These are phyloP conservation scores for Durio zibethinus DNA, from an alignment of 345 rosid species.

Conservation along the genomic window DNA sequence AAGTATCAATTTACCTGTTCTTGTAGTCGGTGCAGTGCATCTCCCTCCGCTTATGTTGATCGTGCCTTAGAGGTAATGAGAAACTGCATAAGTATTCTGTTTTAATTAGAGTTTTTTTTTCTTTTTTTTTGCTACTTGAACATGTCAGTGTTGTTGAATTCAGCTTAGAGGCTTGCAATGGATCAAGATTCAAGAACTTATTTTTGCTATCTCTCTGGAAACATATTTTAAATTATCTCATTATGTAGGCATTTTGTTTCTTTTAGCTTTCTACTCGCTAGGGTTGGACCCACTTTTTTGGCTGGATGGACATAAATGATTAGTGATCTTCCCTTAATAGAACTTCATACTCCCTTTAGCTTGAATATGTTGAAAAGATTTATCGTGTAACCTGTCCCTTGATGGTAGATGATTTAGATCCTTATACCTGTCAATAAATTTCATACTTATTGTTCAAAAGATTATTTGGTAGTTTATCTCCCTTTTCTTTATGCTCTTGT, in stretches of 20 bases:
- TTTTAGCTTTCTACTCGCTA: neutral
- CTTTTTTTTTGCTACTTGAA: neutral
- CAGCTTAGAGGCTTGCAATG: neutral
- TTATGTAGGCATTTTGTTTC: neutral
- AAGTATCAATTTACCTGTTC: conserved; percentile 65
- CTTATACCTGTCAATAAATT: neutral
- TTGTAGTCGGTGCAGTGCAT: conserved; percentile 57
- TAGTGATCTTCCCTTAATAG: neutral
- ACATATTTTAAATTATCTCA: neutral
- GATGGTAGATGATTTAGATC: neutral
- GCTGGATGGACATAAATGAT: neutral
- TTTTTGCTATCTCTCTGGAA: neutral
- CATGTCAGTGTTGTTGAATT: neutral
- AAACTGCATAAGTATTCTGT: neutral
- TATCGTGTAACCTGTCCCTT: neutral
- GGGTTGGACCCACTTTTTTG: neutral
- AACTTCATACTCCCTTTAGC: neutral
- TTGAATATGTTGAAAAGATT: neutral
- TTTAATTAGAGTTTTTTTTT: neutral
- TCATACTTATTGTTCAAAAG: neutral
- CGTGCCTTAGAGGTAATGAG: conserved; percentile 51
- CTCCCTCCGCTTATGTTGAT: conserved; percentile 58
- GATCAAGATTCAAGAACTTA: neutral
- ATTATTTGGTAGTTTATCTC: neutral
- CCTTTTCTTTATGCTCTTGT: neutral